Percentiles rank a stretch among this genome's conserved stretches.
These are phyloP conservation scores for Trichoderma sp. DNA, from an alignment of 2,329 filamentous ascomycete genomes.

Conservation along the genomic window DNA sequence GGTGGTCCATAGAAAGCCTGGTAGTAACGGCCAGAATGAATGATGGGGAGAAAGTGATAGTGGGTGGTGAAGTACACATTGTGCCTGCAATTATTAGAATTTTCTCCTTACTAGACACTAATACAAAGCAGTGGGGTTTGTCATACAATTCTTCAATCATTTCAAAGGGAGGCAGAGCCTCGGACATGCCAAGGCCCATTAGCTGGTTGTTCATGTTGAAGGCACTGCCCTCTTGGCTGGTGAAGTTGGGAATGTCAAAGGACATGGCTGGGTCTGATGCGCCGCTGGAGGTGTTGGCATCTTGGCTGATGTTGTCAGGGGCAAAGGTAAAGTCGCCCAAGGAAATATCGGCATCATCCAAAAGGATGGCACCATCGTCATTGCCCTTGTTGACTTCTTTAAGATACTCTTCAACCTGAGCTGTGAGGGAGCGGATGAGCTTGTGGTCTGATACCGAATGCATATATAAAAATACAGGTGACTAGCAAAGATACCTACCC, in stretches of 20 bases:
- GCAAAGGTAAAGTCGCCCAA: slow-evolving; percentile 20
- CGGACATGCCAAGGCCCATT: slow-evolving; percentile 76
- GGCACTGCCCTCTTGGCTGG: slow-evolving; percentile 16
- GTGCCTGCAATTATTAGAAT: slow-evolving; percentile 48
- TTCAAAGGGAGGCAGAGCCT: slow-evolving; percentile 73
- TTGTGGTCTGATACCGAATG: not conserved
- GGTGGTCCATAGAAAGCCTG: slow-evolving; percentile 70
- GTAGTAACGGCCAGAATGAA: slow-evolving; percentile 74
- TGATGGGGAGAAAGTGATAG: slow-evolving; percentile 69
- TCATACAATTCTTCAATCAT: slow-evolving; percentile 79
- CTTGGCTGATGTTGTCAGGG: slow-evolving; percentile 20
- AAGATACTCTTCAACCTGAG: slow-evolving; percentile 77
- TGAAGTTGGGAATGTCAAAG: slow-evolving; percentile 22
- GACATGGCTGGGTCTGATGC: slow-evolving; percentile 19
- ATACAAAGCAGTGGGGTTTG: not conserved
- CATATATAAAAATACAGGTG: not conserved
- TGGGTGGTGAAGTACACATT: slow-evolving; percentile 72
- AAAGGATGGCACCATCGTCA: slow-evolving; percentile 16
- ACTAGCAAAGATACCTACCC: slow-evolving; percentile 50
- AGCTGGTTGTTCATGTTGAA: slow-evolving; percentile 41
- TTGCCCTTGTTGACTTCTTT: slow-evolving; percentile 56
- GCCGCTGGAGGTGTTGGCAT: slow-evolving; percentile 16
- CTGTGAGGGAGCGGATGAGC: slow-evolving; percentile 38
- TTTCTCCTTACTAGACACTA: not conserved
- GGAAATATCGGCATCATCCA: slow-evolving; percentile 12